Percentiles rank a stretch among this genome's conserved stretches.
Evolutionary conservation across 78 protist genomes (phyloP).

Genomic region (Creolimax fragrantissima): DNA sequence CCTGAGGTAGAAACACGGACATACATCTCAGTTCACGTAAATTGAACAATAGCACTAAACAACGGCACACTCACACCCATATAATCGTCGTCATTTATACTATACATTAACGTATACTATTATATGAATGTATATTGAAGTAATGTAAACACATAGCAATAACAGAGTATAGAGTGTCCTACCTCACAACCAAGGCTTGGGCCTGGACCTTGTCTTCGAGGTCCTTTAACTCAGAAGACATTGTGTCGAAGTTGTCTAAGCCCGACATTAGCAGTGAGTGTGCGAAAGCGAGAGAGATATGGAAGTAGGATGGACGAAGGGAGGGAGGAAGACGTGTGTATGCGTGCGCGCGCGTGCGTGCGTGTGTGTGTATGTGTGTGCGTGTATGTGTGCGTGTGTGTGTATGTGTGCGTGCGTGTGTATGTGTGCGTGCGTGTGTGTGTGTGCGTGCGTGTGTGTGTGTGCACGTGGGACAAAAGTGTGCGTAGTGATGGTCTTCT

Average conservation of each 20-base stretch:
- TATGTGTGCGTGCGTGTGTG: background rate
- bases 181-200: no score
- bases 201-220: no score
- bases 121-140: no score
- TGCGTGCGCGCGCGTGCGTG: background rate
- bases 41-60: no score
- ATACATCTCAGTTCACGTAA: no score
- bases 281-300: background rate
- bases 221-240: no score
- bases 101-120: no score
- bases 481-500: background rate
- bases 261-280: background rate
- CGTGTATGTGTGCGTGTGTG: background rate
- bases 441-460: slow-evolving; percentile 1
- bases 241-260: background rate
- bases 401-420: background rate
- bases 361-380: background rate
- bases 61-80: no score
- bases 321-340: background rate
- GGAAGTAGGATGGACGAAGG: background rate
- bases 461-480: background rate
- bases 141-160: no score
- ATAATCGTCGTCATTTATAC: no score
- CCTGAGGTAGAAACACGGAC: no score
- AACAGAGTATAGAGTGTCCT: no score